A percentile compares a stretch with the other conserved stretches of the same genome.
Conservation (phyloP, 2,329 filamentous ascomycete species). For the Xylariaceae sp. region DNA sequence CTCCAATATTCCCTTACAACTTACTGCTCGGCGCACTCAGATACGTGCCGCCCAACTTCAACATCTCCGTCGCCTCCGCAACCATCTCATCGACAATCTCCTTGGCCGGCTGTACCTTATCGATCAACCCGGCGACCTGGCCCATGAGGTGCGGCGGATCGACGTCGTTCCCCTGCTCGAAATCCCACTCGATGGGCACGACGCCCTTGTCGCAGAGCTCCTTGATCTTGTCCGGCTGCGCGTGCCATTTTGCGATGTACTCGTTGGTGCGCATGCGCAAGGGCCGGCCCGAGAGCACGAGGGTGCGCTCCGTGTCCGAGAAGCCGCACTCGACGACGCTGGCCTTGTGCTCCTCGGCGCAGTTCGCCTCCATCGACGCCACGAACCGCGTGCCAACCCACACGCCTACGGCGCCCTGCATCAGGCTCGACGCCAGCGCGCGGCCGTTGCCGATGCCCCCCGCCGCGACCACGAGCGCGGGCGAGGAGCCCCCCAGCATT, state of each 20-base stretch:
- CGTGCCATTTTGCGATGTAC: slow-evolving; percentile 79
- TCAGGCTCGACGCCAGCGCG: slow-evolving; percentile 72
- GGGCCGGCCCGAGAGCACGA: slow-evolving; percentile 78
- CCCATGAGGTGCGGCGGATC: slow-evolving; percentile 91
- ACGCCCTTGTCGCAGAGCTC: slow-evolving; percentile 70
- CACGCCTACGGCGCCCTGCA: slow-evolving; percentile 82
- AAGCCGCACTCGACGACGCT: slow-evolving; percentile 75
- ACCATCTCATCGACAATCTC: slow-evolving; percentile 93
- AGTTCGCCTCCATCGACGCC: slow-evolving; percentile 73
- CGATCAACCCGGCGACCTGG: slow-evolving; percentile 77
- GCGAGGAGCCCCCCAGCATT: slow-evolving; percentile 57
- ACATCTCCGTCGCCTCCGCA: slow-evolving; percentile 61
- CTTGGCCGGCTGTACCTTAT: slow-evolving; percentile 70
- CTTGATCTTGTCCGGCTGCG: slow-evolving; percentile 66
- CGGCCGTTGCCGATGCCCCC: slow-evolving; percentile 83
- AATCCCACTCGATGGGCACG: slow-evolving; percentile 75
- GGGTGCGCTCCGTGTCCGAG: slow-evolving; percentile 73
- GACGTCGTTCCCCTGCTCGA: slow-evolving; percentile 75
- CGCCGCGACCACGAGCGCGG: slow-evolving; percentile 79
- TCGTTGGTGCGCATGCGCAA: slow-evolving; percentile 76
- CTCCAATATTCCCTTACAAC: slow-evolving; percentile 32
- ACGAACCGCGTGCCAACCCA: slow-evolving; percentile 96
- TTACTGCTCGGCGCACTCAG: slow-evolving; percentile 39
- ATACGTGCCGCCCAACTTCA: slow-evolving; percentile 59
- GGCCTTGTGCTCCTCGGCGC: slow-evolving; percentile 75